A percentile compares a stretch with the other conserved stretches of the same genome.
Evolutionary conservation across 331 rosid genomes (phyloP).

Genomic region (Acacia pycnantha): DNA sequence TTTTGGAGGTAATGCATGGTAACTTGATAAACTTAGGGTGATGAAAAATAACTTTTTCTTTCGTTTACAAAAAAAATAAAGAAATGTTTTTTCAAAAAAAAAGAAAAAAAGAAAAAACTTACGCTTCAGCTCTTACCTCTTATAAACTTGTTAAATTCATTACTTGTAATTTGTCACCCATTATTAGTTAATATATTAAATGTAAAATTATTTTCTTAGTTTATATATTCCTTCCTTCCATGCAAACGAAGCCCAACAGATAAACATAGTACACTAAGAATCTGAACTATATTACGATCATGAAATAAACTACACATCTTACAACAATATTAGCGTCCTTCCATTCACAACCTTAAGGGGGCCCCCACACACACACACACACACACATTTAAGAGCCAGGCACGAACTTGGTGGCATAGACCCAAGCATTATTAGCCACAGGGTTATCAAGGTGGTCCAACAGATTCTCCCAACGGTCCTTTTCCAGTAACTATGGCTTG

Average conservation of each 20-base stretch:
- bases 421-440: slow-evolving; percentile 81
- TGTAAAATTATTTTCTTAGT: neutral
- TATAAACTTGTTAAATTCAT: neutral
- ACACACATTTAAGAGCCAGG: slow-evolving; percentile 50
- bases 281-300: neutral
- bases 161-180: neutral
- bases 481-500: slow-evolving; percentile 83
- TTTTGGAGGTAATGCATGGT: neutral
- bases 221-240: neutral
- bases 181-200: neutral
- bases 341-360: slow-evolving; percentile 14
- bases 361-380: no score
- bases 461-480: slow-evolving; percentile 72
- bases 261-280: neutral
- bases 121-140: neutral
- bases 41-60: no score
- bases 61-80: no score
- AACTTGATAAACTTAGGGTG: neutral
- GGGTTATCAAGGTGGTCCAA: slow-evolving; percentile 77
- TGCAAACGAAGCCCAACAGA: neutral
- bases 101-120: no score
- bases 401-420: slow-evolving; percentile 75
- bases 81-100: no score
- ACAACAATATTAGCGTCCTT: neutral
- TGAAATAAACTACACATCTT: neutral